Evolutionary conservation across 78 protist genomes (phyloP).

Genomic region (Creolimax fragrantissima): DNA sequence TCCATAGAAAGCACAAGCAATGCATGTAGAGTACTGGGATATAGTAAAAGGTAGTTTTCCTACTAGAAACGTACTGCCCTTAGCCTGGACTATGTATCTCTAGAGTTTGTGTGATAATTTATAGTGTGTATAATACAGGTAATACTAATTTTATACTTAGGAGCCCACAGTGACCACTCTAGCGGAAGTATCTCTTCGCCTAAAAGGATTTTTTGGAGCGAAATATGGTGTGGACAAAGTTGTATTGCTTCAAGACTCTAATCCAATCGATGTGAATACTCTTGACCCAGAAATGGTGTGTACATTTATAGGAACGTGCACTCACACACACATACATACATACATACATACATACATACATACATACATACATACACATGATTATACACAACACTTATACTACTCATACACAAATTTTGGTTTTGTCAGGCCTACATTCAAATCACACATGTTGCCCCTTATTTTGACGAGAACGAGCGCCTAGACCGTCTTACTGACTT

Average conservation of each 20-base stretch:
- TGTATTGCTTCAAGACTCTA: not conserved
- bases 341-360: too few species aligned
- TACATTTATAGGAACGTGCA: not conserved
- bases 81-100: too few species aligned
- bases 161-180: slow-evolving; percentile 26
- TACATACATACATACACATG: too few species aligned
- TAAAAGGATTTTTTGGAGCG: not conserved
- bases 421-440: slow-evolving; percentile 26
- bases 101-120: too few species aligned
- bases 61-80: too few species aligned
- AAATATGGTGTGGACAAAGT: not conserved
- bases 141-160: not conserved
- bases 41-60: too few species aligned
- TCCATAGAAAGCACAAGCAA: too few species aligned
- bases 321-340: too few species aligned
- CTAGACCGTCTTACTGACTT: not conserved
- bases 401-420: too few species aligned
- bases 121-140: too few species aligned
- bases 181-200: slow-evolving; percentile 7
- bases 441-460: slow-evolving; percentile 29
- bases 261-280: not conserved
- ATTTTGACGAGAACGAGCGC: not conserved
- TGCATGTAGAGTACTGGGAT: too few species aligned
- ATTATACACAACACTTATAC: too few species aligned
- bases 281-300: slow-evolving; percentile 9